Conservation (phyloP, 1,284 basidiomycete species). For the Clitocybe nebularis region DNA sequence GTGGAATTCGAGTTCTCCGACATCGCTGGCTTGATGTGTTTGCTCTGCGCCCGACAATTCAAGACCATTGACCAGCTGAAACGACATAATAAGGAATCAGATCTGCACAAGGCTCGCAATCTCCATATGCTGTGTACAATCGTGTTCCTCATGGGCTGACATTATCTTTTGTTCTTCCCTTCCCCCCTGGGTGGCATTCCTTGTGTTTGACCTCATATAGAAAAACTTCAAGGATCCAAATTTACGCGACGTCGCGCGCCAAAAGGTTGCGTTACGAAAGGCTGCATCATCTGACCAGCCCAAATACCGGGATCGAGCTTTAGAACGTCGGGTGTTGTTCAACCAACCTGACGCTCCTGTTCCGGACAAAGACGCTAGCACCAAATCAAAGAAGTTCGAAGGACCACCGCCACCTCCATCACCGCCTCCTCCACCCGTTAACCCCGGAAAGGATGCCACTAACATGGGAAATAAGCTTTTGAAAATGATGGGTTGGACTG, state of each 20-base stretch:
- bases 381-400: slow-evolving; percentile 48
- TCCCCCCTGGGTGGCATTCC: slow-evolving; percentile 10
- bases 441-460: slow-evolving; percentile 70
- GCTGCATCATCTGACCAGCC: slow-evolving; percentile 42
- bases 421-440: slow-evolving; percentile 55
- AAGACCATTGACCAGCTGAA: slow-evolving; percentile 80
- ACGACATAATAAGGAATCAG: slow-evolving; percentile 87
- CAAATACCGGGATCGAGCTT: slow-evolving; percentile 90
- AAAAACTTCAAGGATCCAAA: slow-evolving; percentile 76
- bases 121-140: slow-evolving; percentile 30
- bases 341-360: slow-evolving; percentile 84
- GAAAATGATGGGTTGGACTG: slow-evolving; percentile 95
- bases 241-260: slow-evolving; percentile 68
- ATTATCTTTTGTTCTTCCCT: slow-evolving; percentile 21
- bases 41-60: slow-evolving; percentile 90
- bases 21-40: slow-evolving; percentile 66
- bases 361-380: slow-evolving; percentile 42
- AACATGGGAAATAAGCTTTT: slow-evolving; percentile 89
- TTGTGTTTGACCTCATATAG: slow-evolving; percentile 37
- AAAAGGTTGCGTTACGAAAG: slow-evolving; percentile 56
- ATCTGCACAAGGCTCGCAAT: slow-evolving; percentile 82
- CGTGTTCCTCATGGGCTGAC: slow-evolving; percentile 28
- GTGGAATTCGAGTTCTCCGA: slow-evolving; percentile 78
- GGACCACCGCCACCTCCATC: slow-evolving; percentile 61
- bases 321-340: slow-evolving; percentile 82